phyloP scores from a whole-genome alignment of 805 yeast species.

The Blastobotrys attinorum region DNA sequence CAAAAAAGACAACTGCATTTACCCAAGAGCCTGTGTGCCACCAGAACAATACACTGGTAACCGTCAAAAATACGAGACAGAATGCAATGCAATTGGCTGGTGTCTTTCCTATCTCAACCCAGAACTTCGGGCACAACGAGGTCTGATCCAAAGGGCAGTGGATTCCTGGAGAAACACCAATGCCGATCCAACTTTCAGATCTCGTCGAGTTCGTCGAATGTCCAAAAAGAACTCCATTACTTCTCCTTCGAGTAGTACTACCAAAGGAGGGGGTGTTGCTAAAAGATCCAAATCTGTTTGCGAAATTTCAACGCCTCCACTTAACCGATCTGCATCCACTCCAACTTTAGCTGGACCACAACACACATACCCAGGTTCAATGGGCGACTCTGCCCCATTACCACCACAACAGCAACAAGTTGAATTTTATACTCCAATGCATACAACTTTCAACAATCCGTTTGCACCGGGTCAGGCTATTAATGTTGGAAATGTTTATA shows the following conservation, averaged over 20 bases:
- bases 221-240: constrained; percentile 6
- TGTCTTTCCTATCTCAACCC: constrained; percentile 37
- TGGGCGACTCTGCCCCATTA: no score
- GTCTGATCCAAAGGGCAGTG: constrained; percentile 44
- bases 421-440: background rate
- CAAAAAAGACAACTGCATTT: constrained; percentile 36
- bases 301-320: constrained; percentile 1
- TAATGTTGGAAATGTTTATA: no score
- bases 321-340: background rate
- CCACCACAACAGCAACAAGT: background rate
- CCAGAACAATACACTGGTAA: constrained; percentile 37
- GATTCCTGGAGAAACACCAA: constrained; percentile 45
- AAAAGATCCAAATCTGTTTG: constrained; percentile 4
- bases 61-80: constrained; percentile 38
- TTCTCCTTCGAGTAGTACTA: no score
- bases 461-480: constrained; percentile 2
- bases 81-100: constrained; percentile 45
- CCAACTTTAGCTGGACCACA: background rate
- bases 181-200: constrained; percentile 33
- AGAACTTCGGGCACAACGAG: constrained; percentile 36
- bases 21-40: constrained; percentile 41
- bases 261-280: background rate
- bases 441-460: constrained; percentile 6
- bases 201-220: constrained; percentile 34
- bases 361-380: no score